Evolutionary conservation across 2,329 filamentous ascomycete genomes (phyloP).

Genomic region (Fusarium torulosum): DNA sequence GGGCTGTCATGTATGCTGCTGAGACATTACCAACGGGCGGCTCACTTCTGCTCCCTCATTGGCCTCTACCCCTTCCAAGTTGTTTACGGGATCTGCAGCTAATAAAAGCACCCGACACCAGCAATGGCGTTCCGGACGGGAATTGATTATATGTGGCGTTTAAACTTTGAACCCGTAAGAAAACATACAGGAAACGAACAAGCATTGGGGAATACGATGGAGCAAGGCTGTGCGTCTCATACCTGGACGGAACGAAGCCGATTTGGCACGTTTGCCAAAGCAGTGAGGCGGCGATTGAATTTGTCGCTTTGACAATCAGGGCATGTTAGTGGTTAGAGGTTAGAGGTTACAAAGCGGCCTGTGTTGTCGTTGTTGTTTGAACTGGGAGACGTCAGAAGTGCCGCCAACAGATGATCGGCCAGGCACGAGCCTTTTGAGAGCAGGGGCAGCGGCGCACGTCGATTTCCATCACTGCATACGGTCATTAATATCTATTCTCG

Average conservation of each 20-base stretch:
- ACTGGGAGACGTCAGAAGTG: conserved; percentile 1
- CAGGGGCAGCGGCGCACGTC: conserved; percentile 26
- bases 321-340: neutral
- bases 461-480: conserved; percentile 3
- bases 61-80: conserved; percentile 1
- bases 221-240: conserved; percentile 7
- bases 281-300: neutral
- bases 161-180: conserved; percentile 28
- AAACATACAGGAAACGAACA: conserved; percentile 21
- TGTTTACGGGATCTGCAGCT: conserved; percentile 18
- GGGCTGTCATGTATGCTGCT: conserved; percentile 8
- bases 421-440: conserved; percentile 1
- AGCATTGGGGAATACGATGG: conserved; percentile 22
- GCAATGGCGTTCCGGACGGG: conserved; percentile 13
- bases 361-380: conserved; percentile 18
- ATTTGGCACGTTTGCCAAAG: conserved; percentile 10
- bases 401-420: conserved; percentile 2
- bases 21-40: conserved; percentile 6
- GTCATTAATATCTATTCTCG: conserved; percentile 5
- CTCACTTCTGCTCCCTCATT: conserved; percentile 6
- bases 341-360: neutral
- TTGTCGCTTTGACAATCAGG: conserved; percentile 5
- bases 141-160: conserved; percentile 18
- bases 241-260: conserved; percentile 19
- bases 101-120: conserved; percentile 16